Conservation (phyloP, 768 basidiomycete species). For the Boletus pseudo-olivaceus region DNA sequence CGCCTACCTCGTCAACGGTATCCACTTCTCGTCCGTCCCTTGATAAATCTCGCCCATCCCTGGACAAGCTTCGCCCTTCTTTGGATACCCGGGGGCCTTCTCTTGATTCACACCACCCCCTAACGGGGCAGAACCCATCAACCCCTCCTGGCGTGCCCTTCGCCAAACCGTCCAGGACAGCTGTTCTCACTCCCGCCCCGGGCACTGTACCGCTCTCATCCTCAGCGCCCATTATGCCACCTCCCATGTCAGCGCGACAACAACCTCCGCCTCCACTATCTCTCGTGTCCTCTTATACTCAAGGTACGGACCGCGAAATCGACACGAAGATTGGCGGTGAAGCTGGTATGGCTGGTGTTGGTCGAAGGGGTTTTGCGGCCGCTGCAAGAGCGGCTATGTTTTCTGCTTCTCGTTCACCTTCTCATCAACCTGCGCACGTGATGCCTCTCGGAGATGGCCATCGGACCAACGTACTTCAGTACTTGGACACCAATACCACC, state of each 20-base stretch:
- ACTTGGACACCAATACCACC: constrained; percentile 45
- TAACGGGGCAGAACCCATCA: background rate
- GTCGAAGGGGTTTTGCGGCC: constrained; percentile 76
- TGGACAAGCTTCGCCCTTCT: constrained; percentile 16
- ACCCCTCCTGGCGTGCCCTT: background rate
- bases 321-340: constrained; percentile 74
- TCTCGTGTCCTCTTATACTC: constrained; percentile 3
- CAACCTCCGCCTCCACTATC: constrained; percentile 18
- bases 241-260: constrained; percentile 15
- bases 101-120: constrained; percentile 7
- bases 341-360: constrained; percentile 90
- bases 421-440: constrained; percentile 1
- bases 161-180: constrained; percentile 6
- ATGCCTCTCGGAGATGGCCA: constrained; percentile 9
- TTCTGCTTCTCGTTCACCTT: constrained; percentile 20
- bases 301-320: constrained; percentile 34
- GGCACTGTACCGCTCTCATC: constrained; percentile 17
- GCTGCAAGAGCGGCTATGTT: constrained; percentile 64
- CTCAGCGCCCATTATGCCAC: constrained; percentile 1
- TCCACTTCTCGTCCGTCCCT: constrained; percentile 15
- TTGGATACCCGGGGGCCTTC: constrained; percentile 15
- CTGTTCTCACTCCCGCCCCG: constrained; percentile 8
- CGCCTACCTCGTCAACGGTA: constrained; percentile 13
- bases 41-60: constrained; percentile 13
- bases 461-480: constrained; percentile 39